phyloP scores from a whole-genome alignment of 75 land plant genomes.

The Pinus taeda region DNA sequence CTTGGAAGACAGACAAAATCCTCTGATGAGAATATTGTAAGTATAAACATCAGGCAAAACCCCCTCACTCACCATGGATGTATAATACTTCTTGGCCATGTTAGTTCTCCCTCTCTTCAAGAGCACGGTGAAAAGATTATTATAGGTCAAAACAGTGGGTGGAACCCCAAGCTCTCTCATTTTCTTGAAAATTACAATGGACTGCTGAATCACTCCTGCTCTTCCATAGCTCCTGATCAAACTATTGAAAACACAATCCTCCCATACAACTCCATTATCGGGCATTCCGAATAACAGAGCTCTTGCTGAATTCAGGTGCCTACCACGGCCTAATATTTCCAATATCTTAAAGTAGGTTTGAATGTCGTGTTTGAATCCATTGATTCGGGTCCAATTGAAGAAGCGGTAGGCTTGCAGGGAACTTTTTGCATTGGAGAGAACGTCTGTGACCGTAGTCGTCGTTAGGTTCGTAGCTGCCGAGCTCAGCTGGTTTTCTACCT shows the following conservation, averaged over 20 bases:
- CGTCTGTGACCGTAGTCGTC: not conserved
- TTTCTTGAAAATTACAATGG: constrained; percentile 34
- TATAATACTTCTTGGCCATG: constrained; percentile 44
- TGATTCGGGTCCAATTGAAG: constrained; percentile 34
- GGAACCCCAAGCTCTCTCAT: constrained; percentile 46
- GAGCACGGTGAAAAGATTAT: constrained; percentile 38
- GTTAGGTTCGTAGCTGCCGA: not conserved
- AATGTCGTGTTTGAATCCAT: constrained; percentile 19
- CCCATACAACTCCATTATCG: constrained; percentile 21
- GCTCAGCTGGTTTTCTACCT: not conserved
- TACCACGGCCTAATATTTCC: constrained; percentile 32
- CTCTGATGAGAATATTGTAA: constrained; percentile 77
- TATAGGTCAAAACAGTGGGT: constrained; percentile 49
- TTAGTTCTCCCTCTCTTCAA: constrained; percentile 47
- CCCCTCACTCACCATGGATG: constrained; percentile 51
- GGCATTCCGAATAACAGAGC: constrained; percentile 32
- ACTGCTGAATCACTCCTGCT: constrained; percentile 40
- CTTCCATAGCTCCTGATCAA: constrained; percentile 54
- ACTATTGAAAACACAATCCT: constrained; percentile 51
- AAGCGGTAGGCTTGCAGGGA: constrained; percentile 37
- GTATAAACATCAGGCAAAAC: constrained; percentile 62
- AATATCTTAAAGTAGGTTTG: constrained; percentile 33
- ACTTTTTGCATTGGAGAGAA: constrained; percentile 8
- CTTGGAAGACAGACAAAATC: constrained; percentile 50
- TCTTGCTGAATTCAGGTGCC: constrained; percentile 39